Evolutionary conservation across 2,329 filamentous ascomycete genomes (phyloP).

Genomic region (Trichoderma aggressivum): DNA sequence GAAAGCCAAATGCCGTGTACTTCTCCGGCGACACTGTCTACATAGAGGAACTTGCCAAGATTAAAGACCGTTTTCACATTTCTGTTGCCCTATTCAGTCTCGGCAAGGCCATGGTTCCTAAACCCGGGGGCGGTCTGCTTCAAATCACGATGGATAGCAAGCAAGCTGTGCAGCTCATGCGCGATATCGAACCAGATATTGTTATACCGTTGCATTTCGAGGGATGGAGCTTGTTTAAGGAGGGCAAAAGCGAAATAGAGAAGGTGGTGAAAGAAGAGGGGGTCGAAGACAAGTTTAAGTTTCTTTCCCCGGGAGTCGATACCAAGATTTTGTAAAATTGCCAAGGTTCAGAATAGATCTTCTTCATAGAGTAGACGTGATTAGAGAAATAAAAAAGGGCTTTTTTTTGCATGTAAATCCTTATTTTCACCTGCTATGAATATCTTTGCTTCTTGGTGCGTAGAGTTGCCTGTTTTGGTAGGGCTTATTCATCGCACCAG

Average conservation of each 20-base stretch:
- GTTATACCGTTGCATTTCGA: conserved; percentile 48
- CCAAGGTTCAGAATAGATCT: no score
- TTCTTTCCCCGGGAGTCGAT: not conserved
- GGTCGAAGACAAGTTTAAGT: conserved; percentile 27
- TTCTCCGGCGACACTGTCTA: conserved; percentile 50
- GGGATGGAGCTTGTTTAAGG: conserved; percentile 42
- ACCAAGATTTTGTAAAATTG: not conserved
- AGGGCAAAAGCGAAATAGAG: conserved; percentile 31
- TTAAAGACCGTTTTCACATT: conserved; percentile 37
- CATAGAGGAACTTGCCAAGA: conserved; percentile 36
- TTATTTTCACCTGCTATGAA: not conserved
- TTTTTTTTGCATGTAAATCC: not conserved
- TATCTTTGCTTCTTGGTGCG: not conserved
- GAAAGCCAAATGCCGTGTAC: conserved; percentile 44
- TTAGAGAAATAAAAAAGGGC: not conserved
- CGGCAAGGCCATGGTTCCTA: conserved; percentile 33
- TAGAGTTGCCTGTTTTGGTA: not conserved
- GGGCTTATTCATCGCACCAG: not conserved
- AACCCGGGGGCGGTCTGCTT: conserved; percentile 25
- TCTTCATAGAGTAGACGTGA: not conserved
- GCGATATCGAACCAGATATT: conserved; percentile 38
- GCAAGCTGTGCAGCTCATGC: conserved; percentile 37
- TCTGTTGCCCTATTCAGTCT: conserved; percentile 40
- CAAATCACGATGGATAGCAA: conserved; percentile 45
- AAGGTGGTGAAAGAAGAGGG: conserved; percentile 34